Evolutionary conservation across 495 filamentous ascomycete genomes (phyloP), one percentile per base, ranked within the genome.

Genomic region (Thozetella sp.): DNA sequence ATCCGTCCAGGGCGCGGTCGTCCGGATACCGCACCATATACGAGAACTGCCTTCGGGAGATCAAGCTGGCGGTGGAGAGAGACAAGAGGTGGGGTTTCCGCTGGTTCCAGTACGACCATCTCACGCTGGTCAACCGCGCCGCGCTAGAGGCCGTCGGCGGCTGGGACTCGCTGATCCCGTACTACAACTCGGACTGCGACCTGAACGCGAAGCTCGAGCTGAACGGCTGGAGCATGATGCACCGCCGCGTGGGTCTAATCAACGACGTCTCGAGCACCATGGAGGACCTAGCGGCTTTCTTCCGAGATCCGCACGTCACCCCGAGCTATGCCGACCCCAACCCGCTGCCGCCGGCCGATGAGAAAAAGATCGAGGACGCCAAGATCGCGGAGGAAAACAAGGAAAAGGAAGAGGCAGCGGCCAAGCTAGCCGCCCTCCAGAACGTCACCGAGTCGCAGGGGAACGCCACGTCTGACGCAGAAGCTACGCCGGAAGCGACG

Each of bases 121-220:
- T 89, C 15, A 75, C 85, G 4, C 68, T 88, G 11, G 82, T 88
- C 40, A 86, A 87, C 55, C 80, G 79, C 22, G 64, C 63, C 13
- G 80, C 84, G 1, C 76, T 76, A 40, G 77, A 80, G 50, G 76
- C 79, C 23, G 75, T 87, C 2, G 85, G 85, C 3, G 85, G 77
- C 0, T 88, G 84, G 84, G 85, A 88, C 59, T 79, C 80, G 0
- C 53, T 84, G 62, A 86, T 88, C 19, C 84, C 85, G 1, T 87
- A 85, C 56, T 87, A 87, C 53, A 73, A 71, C 37, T 85, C 83
- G 4, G 83, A 87, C 48, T 88, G 85, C 63, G 85, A 88, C 53
- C 83, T 87, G 77, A 79, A 86, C 60, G 66, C 72, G 15, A 77
- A 85, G 15, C 54, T 88, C 20, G 62, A 61, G 37, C 85, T 87